phyloP scores from a whole-genome alignment of 2,329 filamentous ascomycete species.

The Coniosporium tulheliwenetii region DNA sequence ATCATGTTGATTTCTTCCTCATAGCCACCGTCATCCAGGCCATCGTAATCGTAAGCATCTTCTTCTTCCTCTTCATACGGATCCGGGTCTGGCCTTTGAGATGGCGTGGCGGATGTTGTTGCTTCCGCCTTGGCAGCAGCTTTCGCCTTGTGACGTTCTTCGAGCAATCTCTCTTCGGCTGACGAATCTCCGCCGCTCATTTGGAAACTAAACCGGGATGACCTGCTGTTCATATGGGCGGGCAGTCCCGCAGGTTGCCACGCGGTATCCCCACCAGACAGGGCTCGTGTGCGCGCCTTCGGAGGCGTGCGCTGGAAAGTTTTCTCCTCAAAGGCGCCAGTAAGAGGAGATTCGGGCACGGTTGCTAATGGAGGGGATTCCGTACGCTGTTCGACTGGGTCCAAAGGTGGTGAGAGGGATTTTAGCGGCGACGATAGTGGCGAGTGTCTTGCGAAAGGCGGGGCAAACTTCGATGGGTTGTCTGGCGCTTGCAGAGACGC shows the following conservation, averaged over 20 bases:
- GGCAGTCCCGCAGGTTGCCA: conserved; percentile 21
- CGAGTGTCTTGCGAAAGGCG: conserved; percentile 15
- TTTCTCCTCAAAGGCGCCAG: conserved; percentile 1
- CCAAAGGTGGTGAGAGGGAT: too few relatives aligned
- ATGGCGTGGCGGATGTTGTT: conserved; percentile 1
- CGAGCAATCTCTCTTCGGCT: conserved; percentile 50
- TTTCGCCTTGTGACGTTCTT: conserved; percentile 55
- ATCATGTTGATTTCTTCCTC: background rate
- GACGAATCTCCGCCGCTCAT: conserved; percentile 54
- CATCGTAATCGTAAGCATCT: conserved; percentile 29
- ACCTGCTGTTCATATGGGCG: conserved; percentile 43
- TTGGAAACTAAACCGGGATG: conserved; percentile 70
- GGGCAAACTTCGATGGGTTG: conserved; percentile 14
- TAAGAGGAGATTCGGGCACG: background rate
- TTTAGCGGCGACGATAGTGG: too few relatives aligned
- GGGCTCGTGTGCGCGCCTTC: conserved; percentile 17
- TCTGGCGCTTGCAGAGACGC: conserved; percentile 19
- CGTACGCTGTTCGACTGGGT: too few relatives aligned
- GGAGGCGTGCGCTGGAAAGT: conserved; percentile 11
- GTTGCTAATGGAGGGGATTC: too few relatives aligned
- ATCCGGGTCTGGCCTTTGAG: conserved; percentile 10
- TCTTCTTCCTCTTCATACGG: conserved; percentile 19
- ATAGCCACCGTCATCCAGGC: conserved; percentile 20
- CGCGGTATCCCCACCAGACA: conserved; percentile 19
- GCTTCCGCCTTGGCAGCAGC: conserved; percentile 43